Evolutionary conservation across 352 stramenopile species (phyloP), one percentile per base, ranked within the genome.

Genomic region (Pythium sp.): DNA sequence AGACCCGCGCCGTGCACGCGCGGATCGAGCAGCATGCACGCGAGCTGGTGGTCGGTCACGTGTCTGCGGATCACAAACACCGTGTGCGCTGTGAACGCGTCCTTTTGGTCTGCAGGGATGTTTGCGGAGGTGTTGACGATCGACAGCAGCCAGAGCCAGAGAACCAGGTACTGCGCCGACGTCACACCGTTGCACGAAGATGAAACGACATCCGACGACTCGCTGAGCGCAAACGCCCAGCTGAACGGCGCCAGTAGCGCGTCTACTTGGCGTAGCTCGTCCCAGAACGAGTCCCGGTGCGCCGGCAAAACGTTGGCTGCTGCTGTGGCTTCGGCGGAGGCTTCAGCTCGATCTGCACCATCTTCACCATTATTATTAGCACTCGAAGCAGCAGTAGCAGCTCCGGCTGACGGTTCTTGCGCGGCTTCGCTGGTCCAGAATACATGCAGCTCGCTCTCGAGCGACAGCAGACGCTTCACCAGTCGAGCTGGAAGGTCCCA

Each of bases 71-170:
- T 67, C 4, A 49, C 3, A 1, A 51, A 30, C 41, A 85, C 32
- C 0, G 46, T 68, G 41, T 64, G 18, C 30, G 53, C 43, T 43
- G 56, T 47, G 20, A 76, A 71, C 30, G 3, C 12, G 11, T 57
- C 22, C 30, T 72, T 60, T 26, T 69, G 63, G 20, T 78, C 54
- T 6, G 64, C 51, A 12, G 58, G 55, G 0, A 84, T 18, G 9
- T 73, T 62, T 5, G 46, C 7, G 1, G 58, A 70, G 2, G 32
- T 38, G 26, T 72, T 59, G 9, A 79, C 65, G 0, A 75, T 51
- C 3, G 72, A 59, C 3, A 87, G 41, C 36, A 82, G 47, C 78
- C 78, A 87, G 41, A 87, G 60, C 80, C 78, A 89, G 20, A 82
- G 65, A 14, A 87, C 41, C 34, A 87, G 22, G 49, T 75, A 79